A percentile compares a stretch with the other conserved stretches of the same genome.
phyloP scores from a whole-genome alignment of 108 stramenopile species.

The Chaetoceros tenuissimus region DNA sequence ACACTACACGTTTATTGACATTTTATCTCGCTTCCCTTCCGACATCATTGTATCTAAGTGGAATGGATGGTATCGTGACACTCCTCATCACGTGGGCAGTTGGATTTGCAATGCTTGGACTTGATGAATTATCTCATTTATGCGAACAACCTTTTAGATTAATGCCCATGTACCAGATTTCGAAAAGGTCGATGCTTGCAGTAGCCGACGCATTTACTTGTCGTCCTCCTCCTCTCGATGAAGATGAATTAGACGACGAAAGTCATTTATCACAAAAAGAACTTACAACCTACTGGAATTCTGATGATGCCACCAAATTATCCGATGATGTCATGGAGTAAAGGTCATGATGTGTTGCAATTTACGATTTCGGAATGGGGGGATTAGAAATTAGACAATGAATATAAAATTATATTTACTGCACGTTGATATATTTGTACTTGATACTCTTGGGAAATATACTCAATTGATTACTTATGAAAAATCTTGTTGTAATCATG shows the following conservation, averaged over 20 bases:
- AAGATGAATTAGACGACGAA: conserved; percentile 3
- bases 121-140: conserved; percentile 39
- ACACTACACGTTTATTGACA: conserved; percentile 25
- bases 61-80: conserved; percentile 12
- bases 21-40: conserved; percentile 38
- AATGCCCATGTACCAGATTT: conserved; percentile 37
- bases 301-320: neutral
- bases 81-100: conserved; percentile 18
- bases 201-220: conserved; percentile 32
- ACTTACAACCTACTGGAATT: neutral
- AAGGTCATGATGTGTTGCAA: neutral
- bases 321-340: neutral
- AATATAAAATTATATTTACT: no score
- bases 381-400: no score
- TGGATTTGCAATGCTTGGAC: conserved; percentile 42
- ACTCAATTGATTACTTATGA: no score
- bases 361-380: no score
- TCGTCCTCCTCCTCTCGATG: conserved; percentile 27
- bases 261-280: neutral
- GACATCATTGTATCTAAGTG: conserved; percentile 19
- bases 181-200: conserved; percentile 25
- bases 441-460: no score
- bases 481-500: no score
- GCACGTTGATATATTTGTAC: no score
- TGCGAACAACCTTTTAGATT: conserved; percentile 44